Base-by-base conservation (phyloP, 306 rosid species). In the Begonia loranthoides region DNA sequence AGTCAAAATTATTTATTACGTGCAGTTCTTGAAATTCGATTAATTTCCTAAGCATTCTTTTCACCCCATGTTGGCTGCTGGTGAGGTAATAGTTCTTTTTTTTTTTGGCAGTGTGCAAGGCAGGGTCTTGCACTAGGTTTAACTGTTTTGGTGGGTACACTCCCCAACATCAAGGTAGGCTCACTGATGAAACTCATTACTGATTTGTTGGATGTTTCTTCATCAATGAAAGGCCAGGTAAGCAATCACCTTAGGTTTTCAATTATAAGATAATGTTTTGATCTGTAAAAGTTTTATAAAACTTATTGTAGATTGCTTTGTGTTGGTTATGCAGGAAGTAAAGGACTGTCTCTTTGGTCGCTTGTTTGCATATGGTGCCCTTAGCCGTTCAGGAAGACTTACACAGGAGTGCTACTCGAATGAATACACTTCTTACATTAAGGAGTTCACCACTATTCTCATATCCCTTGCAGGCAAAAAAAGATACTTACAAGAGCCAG, bases 181-280 rank as follows among this genome's bases (percentile, higher is more conserved):
- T 80, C 99, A 1, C 58, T 86, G 68, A 76, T 90, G 50, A 86
- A 86, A 75, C 94, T 86, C 9, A 70, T 83, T 43, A 73, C 66
- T 51, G 84, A 83, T 65, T 70, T 78, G 56, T 69, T 86, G 58
- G 99, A 90, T 74, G 84, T 86, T 57, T 64, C 87, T 62, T 82
- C 95, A 34, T 90, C 99, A 17, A 90, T 80, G 94, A 90, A 83
- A 80, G 95, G 99, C 57, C 95, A 90, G 95, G 95, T 86, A 62
- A 64, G 61, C 22, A 22, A 15, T 45, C 10, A 60, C 13, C 43
- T 43, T 36, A 16, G 48, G 9, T 63, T 24, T 62, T 52, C 51
- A 41, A 15, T 45, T 40, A 41, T 41, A 65, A 21, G 36, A 50
- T 54, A 12, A n/a, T 66, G 19, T 5, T 9, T 45, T 24, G 70